Conservation (phyloP, 345 rosid species). For the Corchorus olitorius region DNA sequence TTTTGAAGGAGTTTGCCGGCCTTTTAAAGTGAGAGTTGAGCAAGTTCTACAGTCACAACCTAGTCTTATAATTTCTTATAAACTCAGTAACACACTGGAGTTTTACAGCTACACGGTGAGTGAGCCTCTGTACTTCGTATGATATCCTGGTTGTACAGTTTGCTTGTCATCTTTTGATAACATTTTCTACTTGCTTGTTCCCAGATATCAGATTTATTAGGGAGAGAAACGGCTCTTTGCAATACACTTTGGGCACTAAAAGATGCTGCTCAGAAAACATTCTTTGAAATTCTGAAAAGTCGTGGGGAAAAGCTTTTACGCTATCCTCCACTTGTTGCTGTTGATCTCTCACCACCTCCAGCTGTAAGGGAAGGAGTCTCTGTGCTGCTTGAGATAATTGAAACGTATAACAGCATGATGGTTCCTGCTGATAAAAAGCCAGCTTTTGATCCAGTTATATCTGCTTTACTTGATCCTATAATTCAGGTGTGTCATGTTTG, state of each 20-base stretch:
- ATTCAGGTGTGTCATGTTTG: constrained; percentile 60
- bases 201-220: constrained; percentile 92
- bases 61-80: constrained; percentile 82
- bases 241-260: constrained; percentile 83
- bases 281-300: constrained; percentile 84
- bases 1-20: constrained; percentile 99
- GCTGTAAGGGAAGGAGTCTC: constrained; percentile 95
- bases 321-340: constrained; percentile 92
- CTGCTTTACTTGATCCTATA: constrained; percentile 90
- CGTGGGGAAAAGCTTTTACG: constrained; percentile 94
- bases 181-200: constrained; percentile 15
- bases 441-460: constrained; percentile 76
- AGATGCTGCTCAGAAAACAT: constrained; percentile 92
- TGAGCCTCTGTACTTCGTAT: constrained; percentile 27
- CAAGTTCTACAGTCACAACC: constrained; percentile 99
- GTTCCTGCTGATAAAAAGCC: constrained; percentile 65
- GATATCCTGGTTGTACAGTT: constrained; percentile 3
- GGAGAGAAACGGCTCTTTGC: constrained; percentile 82
- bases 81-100: constrained; percentile 87
- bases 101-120: constrained; percentile 94
- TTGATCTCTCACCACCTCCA: constrained; percentile 93
- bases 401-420: constrained; percentile 83
- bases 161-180: constrained; percentile 15
- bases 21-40: constrained; percentile 98
- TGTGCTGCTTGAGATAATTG: constrained; percentile 86